Evolutionary conservation across 2,329 filamentous ascomycete species (phyloP).

Genomic region (Paramyrothecium roridum): DNA sequence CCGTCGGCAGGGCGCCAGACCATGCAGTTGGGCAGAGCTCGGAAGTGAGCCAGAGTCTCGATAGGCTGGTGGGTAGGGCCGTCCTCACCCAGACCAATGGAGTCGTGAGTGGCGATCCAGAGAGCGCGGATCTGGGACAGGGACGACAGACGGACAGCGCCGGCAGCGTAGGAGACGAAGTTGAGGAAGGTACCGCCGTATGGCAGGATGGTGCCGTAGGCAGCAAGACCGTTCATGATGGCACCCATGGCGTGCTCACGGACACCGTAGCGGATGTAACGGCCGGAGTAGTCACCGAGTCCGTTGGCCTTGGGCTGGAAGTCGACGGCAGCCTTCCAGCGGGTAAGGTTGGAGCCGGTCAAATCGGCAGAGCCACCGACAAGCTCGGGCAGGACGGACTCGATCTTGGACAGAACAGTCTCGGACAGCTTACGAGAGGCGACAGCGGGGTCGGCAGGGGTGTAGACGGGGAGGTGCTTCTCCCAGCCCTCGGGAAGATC

Average conservation of each 20-base stretch:
- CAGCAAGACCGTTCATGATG: conserved; percentile 91
- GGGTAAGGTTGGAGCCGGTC: conserved; percentile 97
- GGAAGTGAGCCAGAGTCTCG: conserved; percentile 97
- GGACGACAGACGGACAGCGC: conserved; percentile 89
- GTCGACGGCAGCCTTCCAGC: conserved; percentile 95
- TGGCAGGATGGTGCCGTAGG: conserved; percentile 92
- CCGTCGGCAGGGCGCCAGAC: conserved; percentile 98
- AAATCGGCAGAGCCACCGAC: conserved; percentile 95
- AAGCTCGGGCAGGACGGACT: conserved; percentile 81
- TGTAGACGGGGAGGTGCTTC: conserved; percentile 89
- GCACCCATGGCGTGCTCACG: conserved; percentile 90
- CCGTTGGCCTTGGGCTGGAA: conserved; percentile 88
- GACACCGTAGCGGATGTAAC: conserved; percentile 91
- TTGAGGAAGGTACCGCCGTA: conserved; percentile 97
- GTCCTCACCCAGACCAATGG: conserved; percentile 97
- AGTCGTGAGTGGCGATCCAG: conserved; percentile 98
- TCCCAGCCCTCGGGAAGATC: conserved; percentile 96
- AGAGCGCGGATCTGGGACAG: conserved; percentile 88
- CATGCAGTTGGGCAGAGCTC: conserved; percentile 97
- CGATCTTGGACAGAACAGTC: conserved; percentile 84
- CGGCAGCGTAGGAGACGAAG: conserved; percentile 97
- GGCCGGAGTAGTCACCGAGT: conserved; percentile 85
- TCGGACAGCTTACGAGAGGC: conserved; percentile 97
- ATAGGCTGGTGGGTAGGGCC: conserved; percentile 99
- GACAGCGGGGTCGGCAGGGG: conserved; percentile 75